Evolutionary conservation across 345 rosid genomes (phyloP).

Genomic region (Iberis pinnata): DNA sequence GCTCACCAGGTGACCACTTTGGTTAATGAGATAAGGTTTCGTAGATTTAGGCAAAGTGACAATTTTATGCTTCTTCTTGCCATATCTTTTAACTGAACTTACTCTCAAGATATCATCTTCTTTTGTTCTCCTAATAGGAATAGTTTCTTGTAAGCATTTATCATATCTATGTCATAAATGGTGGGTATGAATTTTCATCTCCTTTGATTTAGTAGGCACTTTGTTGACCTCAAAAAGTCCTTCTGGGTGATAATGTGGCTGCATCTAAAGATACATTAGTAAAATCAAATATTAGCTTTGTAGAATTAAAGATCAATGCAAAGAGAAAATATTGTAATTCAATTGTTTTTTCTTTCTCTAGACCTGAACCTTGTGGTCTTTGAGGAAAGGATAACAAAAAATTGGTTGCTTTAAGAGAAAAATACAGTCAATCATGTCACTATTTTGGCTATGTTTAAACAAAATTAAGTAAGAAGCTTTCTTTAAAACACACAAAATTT

Average conservation of each 20-base stretch:
- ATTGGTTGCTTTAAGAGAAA: conserved; percentile 81
- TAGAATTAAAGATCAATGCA: neutral
- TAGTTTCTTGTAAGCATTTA: conserved; percentile 63
- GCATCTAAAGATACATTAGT: no score
- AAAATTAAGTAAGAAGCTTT: conserved; percentile 11
- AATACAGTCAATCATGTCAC: conserved; percentile 80
- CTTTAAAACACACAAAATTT: neutral
- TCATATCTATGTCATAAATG: conserved; percentile 85
- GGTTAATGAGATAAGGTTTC: conserved; percentile 67
- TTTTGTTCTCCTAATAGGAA: conserved; percentile 86
- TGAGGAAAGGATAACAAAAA: conserved; percentile 88
- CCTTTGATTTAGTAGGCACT: conserved; percentile 39
- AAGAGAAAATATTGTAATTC: no score
- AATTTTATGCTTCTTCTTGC: conserved; percentile 73
- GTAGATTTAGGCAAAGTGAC: conserved; percentile 85
- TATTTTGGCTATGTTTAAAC: conserved; percentile 70
- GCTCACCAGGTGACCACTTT: conserved; percentile 91
- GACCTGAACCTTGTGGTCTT: conserved; percentile 96
- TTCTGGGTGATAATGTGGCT: conserved; percentile 80
- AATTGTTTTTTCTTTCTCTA: no score
- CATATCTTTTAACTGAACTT: conserved; percentile 89
- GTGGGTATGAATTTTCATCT: conserved; percentile 43
- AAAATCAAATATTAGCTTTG: neutral
- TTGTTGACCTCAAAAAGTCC: conserved; percentile 73
- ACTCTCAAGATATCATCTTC: conserved; percentile 83